These are phyloP conservation scores for Lichina pygmaea DNA, from an alignment of 495 filamentous ascomycete genomes.

Conservation along the genomic window DNA sequence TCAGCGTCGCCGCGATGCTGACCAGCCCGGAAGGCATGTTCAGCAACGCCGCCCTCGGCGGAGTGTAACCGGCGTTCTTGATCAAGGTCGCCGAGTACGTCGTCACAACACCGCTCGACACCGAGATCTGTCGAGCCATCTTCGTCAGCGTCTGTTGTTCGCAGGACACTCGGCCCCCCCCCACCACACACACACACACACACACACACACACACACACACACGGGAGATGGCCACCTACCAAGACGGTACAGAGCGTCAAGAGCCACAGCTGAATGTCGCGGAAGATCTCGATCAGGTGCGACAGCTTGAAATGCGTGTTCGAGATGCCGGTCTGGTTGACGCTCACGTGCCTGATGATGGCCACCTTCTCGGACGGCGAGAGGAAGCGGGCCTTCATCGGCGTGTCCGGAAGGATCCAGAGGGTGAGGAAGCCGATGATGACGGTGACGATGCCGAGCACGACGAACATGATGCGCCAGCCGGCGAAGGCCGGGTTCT, in stretches of 20 bases:
- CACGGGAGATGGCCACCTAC: neutral
- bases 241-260: constrained; percentile 1
- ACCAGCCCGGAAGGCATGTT: constrained; percentile 37
- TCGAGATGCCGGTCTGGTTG: constrained; percentile 3
- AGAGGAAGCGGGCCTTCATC: constrained; percentile 24
- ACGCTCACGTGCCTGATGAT: constrained; percentile 13
- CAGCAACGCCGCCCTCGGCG: constrained; percentile 26
- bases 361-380: constrained; percentile 13
- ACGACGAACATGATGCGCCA: constrained; percentile 40
- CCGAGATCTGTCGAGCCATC: constrained; percentile 11
- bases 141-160: neutral
- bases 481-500: constrained; percentile 16
- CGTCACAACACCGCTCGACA: constrained; percentile 31
- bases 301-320: constrained; percentile 1
- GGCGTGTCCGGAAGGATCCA: constrained; percentile 25
- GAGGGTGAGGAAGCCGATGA: constrained; percentile 21
- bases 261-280: constrained; percentile 2
- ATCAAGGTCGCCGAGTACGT: constrained; percentile 35
- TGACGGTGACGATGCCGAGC: constrained; percentile 27
- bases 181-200: no score
- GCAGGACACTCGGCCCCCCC: no score
- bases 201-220: no score
- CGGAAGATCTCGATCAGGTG: constrained; percentile 1
- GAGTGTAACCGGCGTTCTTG: constrained; percentile 25
- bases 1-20: constrained; percentile 25